Evolutionary conservation across 2,329 filamentous ascomycete genomes (phyloP).

Genomic region (Thelonectria discophora): DNA sequence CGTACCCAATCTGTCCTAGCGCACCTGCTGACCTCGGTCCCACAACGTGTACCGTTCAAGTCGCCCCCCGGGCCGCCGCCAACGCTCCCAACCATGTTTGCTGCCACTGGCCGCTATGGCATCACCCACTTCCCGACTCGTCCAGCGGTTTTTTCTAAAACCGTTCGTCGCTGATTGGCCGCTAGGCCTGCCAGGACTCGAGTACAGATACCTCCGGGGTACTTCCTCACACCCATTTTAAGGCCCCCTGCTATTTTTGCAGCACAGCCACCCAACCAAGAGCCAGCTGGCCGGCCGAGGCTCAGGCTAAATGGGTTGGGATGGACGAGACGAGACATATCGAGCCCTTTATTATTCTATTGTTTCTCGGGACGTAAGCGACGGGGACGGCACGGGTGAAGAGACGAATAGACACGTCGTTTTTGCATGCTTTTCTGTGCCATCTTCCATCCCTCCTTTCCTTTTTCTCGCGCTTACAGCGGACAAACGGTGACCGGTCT

Average conservation of each 20-base stretch:
- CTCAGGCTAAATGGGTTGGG: slow-evolving; percentile 11
- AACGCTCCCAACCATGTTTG: too few species aligned
- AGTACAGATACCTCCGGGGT: slow-evolving; percentile 6
- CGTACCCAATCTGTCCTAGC: slow-evolving; percentile 15
- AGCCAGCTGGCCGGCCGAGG: background rate
- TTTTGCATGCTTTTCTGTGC: background rate
- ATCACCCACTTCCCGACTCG: background rate
- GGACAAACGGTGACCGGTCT: background rate
- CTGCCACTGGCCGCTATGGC: background rate
- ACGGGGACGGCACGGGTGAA: background rate
- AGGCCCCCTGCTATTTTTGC: too few species aligned
- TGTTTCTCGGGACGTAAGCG: background rate
- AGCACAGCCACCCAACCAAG: too few species aligned
- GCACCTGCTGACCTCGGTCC: slow-evolving; percentile 10
- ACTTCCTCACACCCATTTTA: background rate
- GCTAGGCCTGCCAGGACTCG: too few species aligned
- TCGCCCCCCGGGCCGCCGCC: too few species aligned
- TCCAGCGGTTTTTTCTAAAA: background rate
- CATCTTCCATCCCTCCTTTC: background rate
- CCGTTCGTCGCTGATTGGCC: slow-evolving; percentile 10
- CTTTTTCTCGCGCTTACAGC: background rate
- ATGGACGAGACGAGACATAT: slow-evolving; percentile 11
- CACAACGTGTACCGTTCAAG: slow-evolving; percentile 15
- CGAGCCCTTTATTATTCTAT: background rate
- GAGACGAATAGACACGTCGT: background rate